Percentiles rank a stretch among this genome's conserved stretches.
Evolutionary conservation across 495 filamentous ascomycete species (phyloP).

Genomic region (Lichina pygmaea): DNA sequence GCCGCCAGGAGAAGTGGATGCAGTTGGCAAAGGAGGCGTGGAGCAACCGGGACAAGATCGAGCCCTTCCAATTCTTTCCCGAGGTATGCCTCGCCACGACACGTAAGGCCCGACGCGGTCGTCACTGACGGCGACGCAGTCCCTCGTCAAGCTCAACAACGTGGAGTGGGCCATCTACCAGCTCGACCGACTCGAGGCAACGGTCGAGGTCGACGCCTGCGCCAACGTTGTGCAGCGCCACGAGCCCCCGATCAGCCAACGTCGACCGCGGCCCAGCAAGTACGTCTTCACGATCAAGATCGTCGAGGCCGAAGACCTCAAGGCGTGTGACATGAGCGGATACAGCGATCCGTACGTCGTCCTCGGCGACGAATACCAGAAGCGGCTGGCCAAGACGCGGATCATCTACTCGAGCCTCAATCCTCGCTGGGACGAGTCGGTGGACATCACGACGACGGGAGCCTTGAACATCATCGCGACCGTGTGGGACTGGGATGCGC

Average conservation of each 20-base stretch:
- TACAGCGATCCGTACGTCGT: slow-evolving; percentile 94
- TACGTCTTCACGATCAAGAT: slow-evolving; percentile 99
- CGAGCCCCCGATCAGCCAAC: slow-evolving; percentile 26
- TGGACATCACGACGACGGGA: slow-evolving; percentile 83
- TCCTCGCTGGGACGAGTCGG: slow-evolving; percentile 89
- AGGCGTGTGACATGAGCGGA: slow-evolving; percentile 87
- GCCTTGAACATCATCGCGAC: slow-evolving; percentile 87
- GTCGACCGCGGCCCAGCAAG: slow-evolving; percentile 36
- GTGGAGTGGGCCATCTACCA: slow-evolving; percentile 79
- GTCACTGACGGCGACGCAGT: slow-evolving; percentile 16
- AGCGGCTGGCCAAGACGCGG: slow-evolving; percentile 83
- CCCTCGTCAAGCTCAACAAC: slow-evolving; percentile 93
- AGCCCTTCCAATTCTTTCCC: slow-evolving; percentile 92
- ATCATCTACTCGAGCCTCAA: slow-evolving; percentile 81
- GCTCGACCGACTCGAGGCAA: slow-evolving; percentile 66
- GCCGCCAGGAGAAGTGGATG: slow-evolving; percentile 73
- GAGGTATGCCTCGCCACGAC: slow-evolving; percentile 30
- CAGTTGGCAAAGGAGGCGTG: slow-evolving; percentile 88
- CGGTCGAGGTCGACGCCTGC: slow-evolving; percentile 82
- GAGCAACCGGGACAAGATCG: slow-evolving; percentile 76
- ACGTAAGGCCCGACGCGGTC: too few relatives aligned
- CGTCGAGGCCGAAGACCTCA: slow-evolving; percentile 93
- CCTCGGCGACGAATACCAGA: slow-evolving; percentile 90
- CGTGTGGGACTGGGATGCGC: slow-evolving; percentile 94
- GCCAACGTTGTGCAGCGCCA: slow-evolving; percentile 51